Evolutionary conservation across 148 eudicot genomes (phyloP).

Genomic region (Nyssa sinensis): DNA sequence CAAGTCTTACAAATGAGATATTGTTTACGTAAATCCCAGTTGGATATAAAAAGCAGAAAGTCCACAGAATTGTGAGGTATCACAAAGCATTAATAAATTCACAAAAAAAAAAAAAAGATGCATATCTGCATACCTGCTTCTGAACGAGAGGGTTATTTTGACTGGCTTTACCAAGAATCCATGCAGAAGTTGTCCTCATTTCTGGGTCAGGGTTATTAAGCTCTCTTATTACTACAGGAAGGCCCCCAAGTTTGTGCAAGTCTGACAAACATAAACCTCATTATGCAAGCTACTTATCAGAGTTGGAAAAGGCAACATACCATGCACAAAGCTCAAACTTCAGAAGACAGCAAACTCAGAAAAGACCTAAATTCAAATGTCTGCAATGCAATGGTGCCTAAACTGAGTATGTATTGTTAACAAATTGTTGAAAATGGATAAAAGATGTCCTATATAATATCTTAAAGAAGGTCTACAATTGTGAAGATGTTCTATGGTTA

Average conservation of each 20-base stretch:
- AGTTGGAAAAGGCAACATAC: neutral
- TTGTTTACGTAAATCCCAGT: neutral
- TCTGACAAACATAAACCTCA: constrained; percentile 41
- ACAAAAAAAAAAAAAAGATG: constrained; percentile 9
- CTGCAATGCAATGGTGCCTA: neutral
- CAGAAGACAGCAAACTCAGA: neutral
- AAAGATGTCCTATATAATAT: neutral
- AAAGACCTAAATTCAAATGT: neutral
- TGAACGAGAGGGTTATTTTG: constrained; percentile 89
- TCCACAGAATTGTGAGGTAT: neutral
- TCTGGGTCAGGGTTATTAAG: constrained; percentile 56
- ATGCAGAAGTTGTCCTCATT: constrained; percentile 75
- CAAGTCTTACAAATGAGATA: constrained; percentile 6
- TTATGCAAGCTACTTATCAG: constrained; percentile 3
- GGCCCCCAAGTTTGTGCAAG: constrained; percentile 83
- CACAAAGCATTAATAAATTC: neutral
- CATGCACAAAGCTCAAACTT: neutral
- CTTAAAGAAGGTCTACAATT: neutral
- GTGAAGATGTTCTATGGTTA: neutral
- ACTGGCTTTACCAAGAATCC: constrained; percentile 84
- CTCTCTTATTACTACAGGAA: constrained; percentile 52
- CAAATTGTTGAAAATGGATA: too few relatives aligned
- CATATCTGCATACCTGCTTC: constrained; percentile 55
- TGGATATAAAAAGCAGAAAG: neutral
- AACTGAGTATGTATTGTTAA: neutral